Base-by-base conservation (phyloP, 148 eudicot species). In the Vaccinium myrtillus region DNA sequence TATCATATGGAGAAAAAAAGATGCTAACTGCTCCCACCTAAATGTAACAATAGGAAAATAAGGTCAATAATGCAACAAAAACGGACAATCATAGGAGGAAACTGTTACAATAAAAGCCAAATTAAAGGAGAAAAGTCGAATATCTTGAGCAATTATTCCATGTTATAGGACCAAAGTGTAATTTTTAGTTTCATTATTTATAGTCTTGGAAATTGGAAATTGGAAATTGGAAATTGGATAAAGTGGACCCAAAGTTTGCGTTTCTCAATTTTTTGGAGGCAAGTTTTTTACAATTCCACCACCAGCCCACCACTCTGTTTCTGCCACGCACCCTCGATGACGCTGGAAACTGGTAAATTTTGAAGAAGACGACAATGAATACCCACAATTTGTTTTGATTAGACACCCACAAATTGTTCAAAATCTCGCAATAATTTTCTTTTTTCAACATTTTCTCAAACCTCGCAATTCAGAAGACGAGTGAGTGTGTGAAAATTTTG, bases 271-370 rank as follows among this genome's bases (percentile, higher is more conserved):
- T 30, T 69, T 69, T 69, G 74, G 74, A 27, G 43, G 43, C 39
- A 67, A 27, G 14, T 4, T 69, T 69, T 69, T 30, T 10, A 6
- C 2, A 21, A 21, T 12, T 67, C 5, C 30, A 21, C 74, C 18
- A 30, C 74, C 74, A 67, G 73, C 43, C 74, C 5, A 30, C 74
- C 74, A 69, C 74, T 67, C 32, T 69, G 43, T 69, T 69, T 69
- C 12, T 11, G 74, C 74, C 74, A 69, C 74, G 74, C 74, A 30
- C 7, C 74, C 18, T 75, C 1, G 11, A 19, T 21, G 51, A 77
- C 49, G 58, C 36, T 77, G 4, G 59, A 50, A 65, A 50, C 79
- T 21, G 59, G 32, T 50, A 76, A 12, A 23, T 23, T 5, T 12
- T 13, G 39, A 36, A 77, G 58, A 81, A 25, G 23, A 36, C 30